A percentile compares a stretch with the other conserved stretches of the same genome.
Evolutionary conservation across 1,284 basidiomycete genomes (phyloP).

Genomic region (Cutaneotrichosporon cutaneum): DNA sequence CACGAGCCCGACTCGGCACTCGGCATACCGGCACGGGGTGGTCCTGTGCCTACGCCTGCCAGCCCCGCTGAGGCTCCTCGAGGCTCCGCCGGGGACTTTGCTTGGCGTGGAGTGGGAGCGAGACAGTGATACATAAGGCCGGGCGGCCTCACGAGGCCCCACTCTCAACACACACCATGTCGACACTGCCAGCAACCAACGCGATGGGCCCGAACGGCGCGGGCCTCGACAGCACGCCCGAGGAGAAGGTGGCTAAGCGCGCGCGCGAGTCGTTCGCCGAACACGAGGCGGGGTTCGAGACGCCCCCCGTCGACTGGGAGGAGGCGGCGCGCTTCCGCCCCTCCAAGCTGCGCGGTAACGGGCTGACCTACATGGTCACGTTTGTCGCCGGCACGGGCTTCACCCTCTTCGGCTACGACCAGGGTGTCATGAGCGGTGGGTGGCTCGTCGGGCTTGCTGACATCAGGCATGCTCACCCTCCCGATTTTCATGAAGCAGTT

Average conservation of each 20-base stretch:
- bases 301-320: conserved; percentile 14
- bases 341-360: conserved; percentile 15
- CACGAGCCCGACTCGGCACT: not conserved
- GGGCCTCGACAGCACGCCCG: no score
- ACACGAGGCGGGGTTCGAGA: conserved; percentile 13
- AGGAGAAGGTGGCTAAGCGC: not conserved
- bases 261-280: not conserved
- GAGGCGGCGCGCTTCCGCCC: conserved; percentile 14
- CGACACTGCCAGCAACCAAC: not conserved
- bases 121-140: not conserved
- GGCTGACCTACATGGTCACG: conserved; percentile 19
- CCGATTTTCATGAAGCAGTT: conserved; percentile 34
- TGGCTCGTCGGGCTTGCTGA: no score
- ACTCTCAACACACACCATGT: not conserved
- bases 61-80: not conserved
- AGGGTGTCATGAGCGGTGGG: conserved; percentile 44
- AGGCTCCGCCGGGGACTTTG: not conserved
- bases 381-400: conserved; percentile 24
- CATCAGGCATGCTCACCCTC: conserved; percentile 41
- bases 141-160: no score
- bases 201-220: not conserved
- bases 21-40: not conserved
- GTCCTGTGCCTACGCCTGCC: not conserved
- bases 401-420: conserved; percentile 28
- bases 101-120: no score